Conservation (phyloP, 352 stramenopile genomes). For the Globisporangium camurandrum region DNA sequence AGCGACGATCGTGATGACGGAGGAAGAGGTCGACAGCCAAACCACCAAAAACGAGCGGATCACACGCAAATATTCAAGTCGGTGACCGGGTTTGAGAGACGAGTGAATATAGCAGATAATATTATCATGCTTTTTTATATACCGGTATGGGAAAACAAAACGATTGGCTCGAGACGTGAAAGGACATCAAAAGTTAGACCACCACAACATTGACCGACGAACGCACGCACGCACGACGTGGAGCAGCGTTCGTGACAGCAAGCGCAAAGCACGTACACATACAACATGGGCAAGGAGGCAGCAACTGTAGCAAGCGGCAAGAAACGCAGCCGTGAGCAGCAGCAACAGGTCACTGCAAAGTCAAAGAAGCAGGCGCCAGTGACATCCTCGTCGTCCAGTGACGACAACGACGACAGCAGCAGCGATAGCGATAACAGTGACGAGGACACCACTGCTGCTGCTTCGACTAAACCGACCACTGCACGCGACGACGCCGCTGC, state of each 20-base stretch:
- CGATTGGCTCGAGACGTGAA: neutral
- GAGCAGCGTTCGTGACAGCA: too few species aligned
- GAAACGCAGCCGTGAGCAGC: constrained; percentile 27
- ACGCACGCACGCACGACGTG: neutral
- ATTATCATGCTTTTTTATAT: neutral
- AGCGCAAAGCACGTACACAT: too few species aligned
- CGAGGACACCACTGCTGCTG: neutral
- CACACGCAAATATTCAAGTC: too few species aligned
- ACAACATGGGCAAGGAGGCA: constrained; percentile 4
- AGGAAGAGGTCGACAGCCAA: too few species aligned
- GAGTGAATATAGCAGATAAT: too few species aligned
- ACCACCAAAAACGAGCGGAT: constrained; percentile 2
- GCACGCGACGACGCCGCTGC: neutral
- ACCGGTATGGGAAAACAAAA: too few species aligned
- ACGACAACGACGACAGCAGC: constrained; percentile 12
- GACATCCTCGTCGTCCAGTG: constrained; percentile 5
- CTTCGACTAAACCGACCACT: too few species aligned
- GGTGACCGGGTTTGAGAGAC: too few species aligned
- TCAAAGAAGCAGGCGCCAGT: neutral
- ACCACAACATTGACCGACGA: too few species aligned
- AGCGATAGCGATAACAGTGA: constrained; percentile 22
- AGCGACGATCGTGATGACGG: too few species aligned
- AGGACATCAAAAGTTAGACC: neutral
- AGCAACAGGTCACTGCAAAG: constrained; percentile 2
- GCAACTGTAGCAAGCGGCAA: constrained; percentile 9